phyloP scores from a whole-genome alignment of 225 moss, liverwort and hornwort species.

The Bryoerythrophyllum caledonicum region DNA sequence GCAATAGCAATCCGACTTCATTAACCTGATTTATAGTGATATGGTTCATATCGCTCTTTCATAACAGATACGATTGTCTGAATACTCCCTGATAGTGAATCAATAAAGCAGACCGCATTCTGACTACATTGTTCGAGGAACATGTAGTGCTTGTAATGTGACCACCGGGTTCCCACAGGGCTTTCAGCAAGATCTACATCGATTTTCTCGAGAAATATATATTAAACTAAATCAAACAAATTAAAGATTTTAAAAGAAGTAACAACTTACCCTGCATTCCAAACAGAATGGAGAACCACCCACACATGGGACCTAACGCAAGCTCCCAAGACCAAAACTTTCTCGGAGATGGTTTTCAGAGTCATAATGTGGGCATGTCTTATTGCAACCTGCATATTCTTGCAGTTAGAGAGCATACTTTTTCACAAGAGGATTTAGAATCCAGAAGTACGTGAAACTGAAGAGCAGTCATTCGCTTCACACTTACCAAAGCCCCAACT shows the following conservation, averaged over 20 bases:
- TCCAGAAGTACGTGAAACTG: neutral
- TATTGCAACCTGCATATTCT: slow-evolving; percentile 57
- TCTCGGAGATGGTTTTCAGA: slow-evolving; percentile 51
- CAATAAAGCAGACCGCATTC: neutral
- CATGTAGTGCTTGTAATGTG: neutral
- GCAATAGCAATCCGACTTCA: slow-evolving; percentile 7
- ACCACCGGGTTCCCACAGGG: slow-evolving; percentile 6
- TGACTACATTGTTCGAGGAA: neutral
- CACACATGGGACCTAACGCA: slow-evolving; percentile 69
- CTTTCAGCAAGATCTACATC: neutral
- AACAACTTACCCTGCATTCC: slow-evolving; percentile 41
- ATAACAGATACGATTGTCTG: neutral
- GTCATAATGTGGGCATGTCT: slow-evolving; percentile 62
- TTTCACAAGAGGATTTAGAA: slow-evolving; percentile 8
- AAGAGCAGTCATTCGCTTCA: neutral
- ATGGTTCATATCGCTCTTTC: slow-evolving; percentile 7
- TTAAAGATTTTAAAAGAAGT: neutral
- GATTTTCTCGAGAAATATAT: neutral
- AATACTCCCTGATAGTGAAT: neutral
- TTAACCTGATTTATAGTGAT: neutral
- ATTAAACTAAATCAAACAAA: neutral
- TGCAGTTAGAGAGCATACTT: slow-evolving; percentile 1
- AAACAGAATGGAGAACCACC: slow-evolving; percentile 60
- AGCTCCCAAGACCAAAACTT: slow-evolving; percentile 69
- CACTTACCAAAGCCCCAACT: slow-evolving; percentile 75